Evolutionary conservation across 768 basidiomycete species (phyloP).

Genomic region (Tricholoma hemisulphureum): DNA sequence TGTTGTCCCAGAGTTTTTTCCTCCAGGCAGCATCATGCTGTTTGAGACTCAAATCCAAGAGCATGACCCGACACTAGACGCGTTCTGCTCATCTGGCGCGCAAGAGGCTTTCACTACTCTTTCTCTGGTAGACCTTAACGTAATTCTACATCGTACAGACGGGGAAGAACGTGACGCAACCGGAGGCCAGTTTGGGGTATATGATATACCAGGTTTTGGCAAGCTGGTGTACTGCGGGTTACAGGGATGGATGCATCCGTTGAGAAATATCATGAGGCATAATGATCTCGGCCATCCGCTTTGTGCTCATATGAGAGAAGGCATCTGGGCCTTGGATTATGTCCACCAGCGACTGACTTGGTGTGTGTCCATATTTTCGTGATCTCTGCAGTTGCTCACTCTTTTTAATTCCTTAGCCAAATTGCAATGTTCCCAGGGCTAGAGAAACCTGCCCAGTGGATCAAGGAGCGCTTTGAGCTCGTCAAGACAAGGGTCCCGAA

Average conservation of each 20-base stretch:
- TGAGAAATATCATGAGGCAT: constrained; percentile 78
- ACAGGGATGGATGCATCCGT: constrained; percentile 94
- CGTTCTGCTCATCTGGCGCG: constrained; percentile 67
- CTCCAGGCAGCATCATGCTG: constrained; percentile 93
- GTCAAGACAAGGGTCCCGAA: constrained; percentile 73
- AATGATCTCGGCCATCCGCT: constrained; percentile 95
- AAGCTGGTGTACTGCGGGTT: constrained; percentile 88
- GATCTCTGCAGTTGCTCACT: constrained; percentile 7
- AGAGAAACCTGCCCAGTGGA: constrained; percentile 72
- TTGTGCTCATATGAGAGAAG: constrained; percentile 82
- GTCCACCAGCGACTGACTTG: constrained; percentile 63
- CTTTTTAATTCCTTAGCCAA: constrained; percentile 43
- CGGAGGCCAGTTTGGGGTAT: constrained; percentile 73
- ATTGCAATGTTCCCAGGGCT: constrained; percentile 64
- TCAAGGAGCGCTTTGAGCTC: constrained; percentile 82
- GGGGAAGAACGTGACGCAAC: constrained; percentile 92
- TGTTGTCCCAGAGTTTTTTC: constrained; percentile 82
- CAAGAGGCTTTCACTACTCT: constrained; percentile 72
- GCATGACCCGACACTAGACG: constrained; percentile 67
- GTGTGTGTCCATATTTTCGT: constrained; percentile 46
- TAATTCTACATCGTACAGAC: constrained; percentile 81
- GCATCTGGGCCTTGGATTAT: constrained; percentile 93
- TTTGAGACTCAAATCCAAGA: constrained; percentile 85
- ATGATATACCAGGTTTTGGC: constrained; percentile 75
- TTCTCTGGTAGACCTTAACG: constrained; percentile 85